Evolutionary conservation across 768 basidiomycete species (phyloP).

Genomic region (Russula sp.): DNA sequence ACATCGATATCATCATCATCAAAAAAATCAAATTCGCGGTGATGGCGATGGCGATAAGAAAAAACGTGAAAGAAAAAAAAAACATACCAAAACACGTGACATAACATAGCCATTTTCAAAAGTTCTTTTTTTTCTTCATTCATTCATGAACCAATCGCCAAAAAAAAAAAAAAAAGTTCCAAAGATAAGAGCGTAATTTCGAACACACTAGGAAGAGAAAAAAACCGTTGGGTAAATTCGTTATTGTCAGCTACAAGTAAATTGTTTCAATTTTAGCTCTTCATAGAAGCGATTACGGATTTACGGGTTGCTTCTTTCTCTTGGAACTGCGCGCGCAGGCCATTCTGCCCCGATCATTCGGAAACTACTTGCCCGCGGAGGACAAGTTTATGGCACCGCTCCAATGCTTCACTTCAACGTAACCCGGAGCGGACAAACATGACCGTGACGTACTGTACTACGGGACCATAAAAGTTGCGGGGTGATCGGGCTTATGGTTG

Average conservation of each 20-base stretch:
- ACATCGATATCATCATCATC: too few species aligned
- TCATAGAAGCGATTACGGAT: too few species aligned
- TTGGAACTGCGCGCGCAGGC: background rate
- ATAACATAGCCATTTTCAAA: background rate
- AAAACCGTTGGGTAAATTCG: background rate
- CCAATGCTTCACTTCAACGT: background rate
- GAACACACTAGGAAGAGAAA: too few species aligned
- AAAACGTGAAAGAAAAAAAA: background rate
- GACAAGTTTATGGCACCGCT: background rate
- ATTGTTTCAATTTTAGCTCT: background rate
- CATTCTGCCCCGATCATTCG: background rate
- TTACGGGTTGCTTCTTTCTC: background rate
- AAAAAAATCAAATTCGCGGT: too few species aligned
- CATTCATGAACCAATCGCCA: background rate
- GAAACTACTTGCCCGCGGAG: background rate
- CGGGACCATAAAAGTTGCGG: too few species aligned
- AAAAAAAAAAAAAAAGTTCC: too few species aligned
- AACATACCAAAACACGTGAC: background rate
- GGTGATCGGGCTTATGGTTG: too few species aligned
- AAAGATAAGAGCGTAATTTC: too few species aligned
- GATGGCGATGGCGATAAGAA: background rate
- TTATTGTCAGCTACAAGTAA: too few species aligned
- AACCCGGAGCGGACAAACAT: background rate
- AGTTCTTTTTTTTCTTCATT: too few species aligned
- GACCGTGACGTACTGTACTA: background rate